Conservation (phyloP, 345 rosid genomes). For the Lepidium africanum region DNA sequence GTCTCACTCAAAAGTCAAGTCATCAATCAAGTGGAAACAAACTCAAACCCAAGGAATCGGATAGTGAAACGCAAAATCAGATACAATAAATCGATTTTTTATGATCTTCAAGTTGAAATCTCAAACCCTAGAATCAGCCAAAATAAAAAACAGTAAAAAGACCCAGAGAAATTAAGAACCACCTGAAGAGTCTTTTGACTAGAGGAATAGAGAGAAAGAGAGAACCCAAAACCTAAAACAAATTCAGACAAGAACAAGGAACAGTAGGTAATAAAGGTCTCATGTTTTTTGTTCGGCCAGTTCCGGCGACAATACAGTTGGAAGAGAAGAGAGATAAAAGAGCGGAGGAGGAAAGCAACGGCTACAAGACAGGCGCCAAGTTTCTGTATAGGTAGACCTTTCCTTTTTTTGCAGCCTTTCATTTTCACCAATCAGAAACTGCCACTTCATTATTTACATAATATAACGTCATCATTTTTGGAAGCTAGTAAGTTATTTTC, state of each 20-base stretch:
- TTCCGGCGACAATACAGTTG: slow-evolving; percentile 1
- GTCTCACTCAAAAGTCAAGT: slow-evolving; percentile 6
- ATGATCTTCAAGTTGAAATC: neutral
- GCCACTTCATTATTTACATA: slow-evolving; percentile 10
- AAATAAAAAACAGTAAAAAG: slow-evolving; percentile 6
- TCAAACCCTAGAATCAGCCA: neutral
- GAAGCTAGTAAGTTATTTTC: slow-evolving; percentile 18
- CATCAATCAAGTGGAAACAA: neutral
- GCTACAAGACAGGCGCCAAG: slow-evolving; percentile 27
- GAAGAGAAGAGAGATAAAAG: neutral
- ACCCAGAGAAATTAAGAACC: neutral
- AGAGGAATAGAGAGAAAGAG: slow-evolving; percentile 9
- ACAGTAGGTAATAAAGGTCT: neutral
- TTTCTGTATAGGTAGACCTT: slow-evolving; percentile 11
- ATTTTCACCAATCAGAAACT: neutral
- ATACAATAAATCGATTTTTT: neutral
- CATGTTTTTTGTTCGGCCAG: neutral
- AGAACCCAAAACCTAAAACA: slow-evolving; percentile 2
- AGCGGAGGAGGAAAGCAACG: slow-evolving; percentile 26
- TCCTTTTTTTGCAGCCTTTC: slow-evolving; percentile 14
- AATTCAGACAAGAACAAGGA: neutral
- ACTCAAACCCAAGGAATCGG: neutral
- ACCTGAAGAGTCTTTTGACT: slow-evolving; percentile 15
- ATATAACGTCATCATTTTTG: neutral
- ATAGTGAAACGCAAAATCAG: slow-evolving; percentile 10